phyloP scores from a whole-genome alignment of 768 basidiomycete species.

The Thelephora aurantiotincta region DNA sequence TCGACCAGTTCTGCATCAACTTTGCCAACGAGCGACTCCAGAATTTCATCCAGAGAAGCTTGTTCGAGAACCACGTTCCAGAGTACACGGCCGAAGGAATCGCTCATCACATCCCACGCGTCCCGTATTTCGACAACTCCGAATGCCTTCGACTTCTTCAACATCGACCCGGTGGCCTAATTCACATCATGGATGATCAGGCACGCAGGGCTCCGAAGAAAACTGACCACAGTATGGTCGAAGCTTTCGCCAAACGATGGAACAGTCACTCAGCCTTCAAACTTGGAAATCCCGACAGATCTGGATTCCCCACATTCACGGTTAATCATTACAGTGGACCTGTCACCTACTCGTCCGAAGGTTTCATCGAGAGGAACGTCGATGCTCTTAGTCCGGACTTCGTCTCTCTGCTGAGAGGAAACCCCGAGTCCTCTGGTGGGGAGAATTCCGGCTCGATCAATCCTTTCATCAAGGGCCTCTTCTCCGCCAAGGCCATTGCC shows the following conservation, averaged over 20 bases:
- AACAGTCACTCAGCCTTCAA: slow-evolving; percentile 90
- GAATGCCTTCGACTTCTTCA: slow-evolving; percentile 83
- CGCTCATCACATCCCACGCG: slow-evolving; percentile 45
- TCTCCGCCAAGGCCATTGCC: slow-evolving; percentile 79
- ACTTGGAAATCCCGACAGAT: slow-evolving; percentile 55
- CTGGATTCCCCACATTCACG: slow-evolving; percentile 77
- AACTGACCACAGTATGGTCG: slow-evolving; percentile 88
- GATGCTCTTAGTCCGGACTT: slow-evolving; percentile 90
- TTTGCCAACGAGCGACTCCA: slow-evolving; percentile 91
- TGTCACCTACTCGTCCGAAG: slow-evolving; percentile 83
- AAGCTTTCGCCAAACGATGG: slow-evolving; percentile 90
- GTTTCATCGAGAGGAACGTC: slow-evolving; percentile 79
- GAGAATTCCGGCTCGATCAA: slow-evolving; percentile 76
- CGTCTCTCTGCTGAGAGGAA: slow-evolving; percentile 74
- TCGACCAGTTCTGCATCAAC: slow-evolving; percentile 95
- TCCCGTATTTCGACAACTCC: slow-evolving; percentile 81
- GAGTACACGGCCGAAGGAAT: slow-evolving; percentile 83
- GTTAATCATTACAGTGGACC: slow-evolving; percentile 86
- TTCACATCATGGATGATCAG: slow-evolving; percentile 98
- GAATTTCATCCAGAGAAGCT: slow-evolving; percentile 59
- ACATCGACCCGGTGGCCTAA: slow-evolving; percentile 77
- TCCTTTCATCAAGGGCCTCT: slow-evolving; percentile 83
- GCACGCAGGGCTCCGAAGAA: slow-evolving; percentile 76
- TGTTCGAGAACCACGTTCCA: slow-evolving; percentile 70
- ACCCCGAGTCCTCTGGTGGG: slow-evolving; percentile 28